Conservation (phyloP, 73 alveolate genomes). For the Breviolum minutum region DNA sequence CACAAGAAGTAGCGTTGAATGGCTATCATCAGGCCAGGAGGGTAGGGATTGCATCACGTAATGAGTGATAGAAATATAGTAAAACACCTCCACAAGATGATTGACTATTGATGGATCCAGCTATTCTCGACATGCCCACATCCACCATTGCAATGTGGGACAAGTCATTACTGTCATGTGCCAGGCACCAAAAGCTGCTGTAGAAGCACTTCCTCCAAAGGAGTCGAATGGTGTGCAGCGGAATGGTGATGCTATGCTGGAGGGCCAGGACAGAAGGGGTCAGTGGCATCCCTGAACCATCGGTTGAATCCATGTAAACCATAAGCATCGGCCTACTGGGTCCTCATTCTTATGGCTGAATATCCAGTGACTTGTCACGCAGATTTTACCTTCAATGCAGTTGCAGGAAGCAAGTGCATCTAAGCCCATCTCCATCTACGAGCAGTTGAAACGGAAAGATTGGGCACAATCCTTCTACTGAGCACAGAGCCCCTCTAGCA, state of each 20-base stretch:
- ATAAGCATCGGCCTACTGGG: neutral
- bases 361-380: neutral
- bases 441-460: slow-evolving; percentile 65
- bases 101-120: no score
- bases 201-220: neutral
- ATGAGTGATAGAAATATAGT: no score
- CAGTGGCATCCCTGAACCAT: no score
- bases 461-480: slow-evolving; percentile 73
- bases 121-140: neutral
- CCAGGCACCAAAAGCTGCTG: neutral
- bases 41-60: no score
- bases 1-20: neutral
- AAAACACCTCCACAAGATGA: no score
- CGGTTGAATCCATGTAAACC: no score
- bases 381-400: neutral
- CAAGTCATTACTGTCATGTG: neutral
- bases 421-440: slow-evolving; percentile 52
- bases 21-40: neutral
- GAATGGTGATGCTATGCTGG: neutral
- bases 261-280: neutral
- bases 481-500: neutral
- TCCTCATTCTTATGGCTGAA: neutral
- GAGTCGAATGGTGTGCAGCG: neutral
- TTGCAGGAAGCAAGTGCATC: neutral
- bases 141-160: neutral